phyloP scores from a whole-genome alignment of 2,329 filamentous ascomycete genomes.

The Xylariales sp. region DNA sequence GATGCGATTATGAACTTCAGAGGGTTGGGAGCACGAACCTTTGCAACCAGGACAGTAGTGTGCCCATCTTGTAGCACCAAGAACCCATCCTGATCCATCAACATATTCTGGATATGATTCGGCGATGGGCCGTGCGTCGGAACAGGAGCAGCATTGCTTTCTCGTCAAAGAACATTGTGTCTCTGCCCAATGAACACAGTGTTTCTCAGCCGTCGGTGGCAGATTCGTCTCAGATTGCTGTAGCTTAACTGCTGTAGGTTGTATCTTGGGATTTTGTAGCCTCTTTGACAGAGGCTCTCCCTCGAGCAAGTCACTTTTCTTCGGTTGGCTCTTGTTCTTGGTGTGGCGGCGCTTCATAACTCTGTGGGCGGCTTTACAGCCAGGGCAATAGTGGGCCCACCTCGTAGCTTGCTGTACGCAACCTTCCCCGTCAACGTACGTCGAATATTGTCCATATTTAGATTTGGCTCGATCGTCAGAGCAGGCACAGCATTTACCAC shows the following conservation, averaged over 20 bases:
- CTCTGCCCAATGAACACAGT: conserved; percentile 1
- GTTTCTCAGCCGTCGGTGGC: background rate
- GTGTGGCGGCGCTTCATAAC: background rate
- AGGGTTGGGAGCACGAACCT: too few relatives aligned
- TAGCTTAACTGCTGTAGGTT: background rate
- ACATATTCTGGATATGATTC: conserved; percentile 14
- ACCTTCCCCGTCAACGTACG: conserved; percentile 1
- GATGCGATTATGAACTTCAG: too few relatives aligned
- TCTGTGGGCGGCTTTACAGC: background rate
- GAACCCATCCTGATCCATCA: conserved; percentile 13
- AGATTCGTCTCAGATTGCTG: background rate
- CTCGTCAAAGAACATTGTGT: background rate
- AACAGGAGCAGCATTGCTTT: conserved; percentile 13
- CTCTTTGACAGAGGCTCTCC: background rate
- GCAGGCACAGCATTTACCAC: conserved; percentile 5
- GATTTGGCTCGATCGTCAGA: background rate
- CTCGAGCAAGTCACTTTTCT: background rate
- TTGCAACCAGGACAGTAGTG: conserved; percentile 15
- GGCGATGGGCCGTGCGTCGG: conserved; percentile 10
- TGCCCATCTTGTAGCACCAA: conserved; percentile 13
- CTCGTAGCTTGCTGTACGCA: background rate
- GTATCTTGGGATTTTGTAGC: background rate
- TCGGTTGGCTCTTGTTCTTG: background rate
- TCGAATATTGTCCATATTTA: background rate
- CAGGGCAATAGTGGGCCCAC: conserved; percentile 4